Evolutionary conservation across 768 basidiomycete genomes (phyloP).

Genomic region (Punctularia strigosozonata): DNA sequence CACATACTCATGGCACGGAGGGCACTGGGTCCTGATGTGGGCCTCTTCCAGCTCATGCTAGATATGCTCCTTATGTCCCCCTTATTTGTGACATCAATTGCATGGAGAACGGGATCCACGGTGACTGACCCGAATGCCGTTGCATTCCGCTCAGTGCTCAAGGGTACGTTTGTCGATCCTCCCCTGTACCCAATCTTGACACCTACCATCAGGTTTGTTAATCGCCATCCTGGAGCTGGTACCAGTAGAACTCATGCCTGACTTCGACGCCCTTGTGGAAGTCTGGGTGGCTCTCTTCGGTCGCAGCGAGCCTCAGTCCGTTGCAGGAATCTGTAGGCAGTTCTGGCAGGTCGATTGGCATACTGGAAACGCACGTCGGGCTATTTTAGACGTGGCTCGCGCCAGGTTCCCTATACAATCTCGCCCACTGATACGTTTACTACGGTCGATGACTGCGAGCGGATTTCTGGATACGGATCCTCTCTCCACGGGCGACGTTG

Average conservation of each 20-base stretch:
- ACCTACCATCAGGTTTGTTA: conserved; percentile 47
- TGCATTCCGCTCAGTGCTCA: conserved; percentile 71
- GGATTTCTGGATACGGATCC: conserved; percentile 72
- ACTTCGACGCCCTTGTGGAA: conserved; percentile 59
- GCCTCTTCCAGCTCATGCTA: conserved; percentile 45
- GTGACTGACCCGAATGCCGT: conserved; percentile 69
- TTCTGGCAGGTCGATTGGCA: conserved; percentile 79
- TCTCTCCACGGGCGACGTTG: conserved; percentile 40
- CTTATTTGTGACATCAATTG: conserved; percentile 61
- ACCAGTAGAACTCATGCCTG: conserved; percentile 65
- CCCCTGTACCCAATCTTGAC: conserved; percentile 1
- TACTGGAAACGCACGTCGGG: conserved; percentile 53
- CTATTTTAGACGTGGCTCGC: conserved; percentile 73
- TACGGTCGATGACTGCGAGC: conserved; percentile 65
- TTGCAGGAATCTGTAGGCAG: conserved; percentile 61
- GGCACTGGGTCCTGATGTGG: conserved; percentile 45
- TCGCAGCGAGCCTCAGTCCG: conserved; percentile 51
- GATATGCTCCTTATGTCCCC: conserved; percentile 58
- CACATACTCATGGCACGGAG: conserved; percentile 47
- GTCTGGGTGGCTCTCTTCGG: conserved; percentile 77
- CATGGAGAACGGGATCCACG: conserved; percentile 57
- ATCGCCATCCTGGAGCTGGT: conserved; percentile 65
- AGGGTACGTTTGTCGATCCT: conserved; percentile 38
- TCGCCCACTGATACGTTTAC: conserved; percentile 53
- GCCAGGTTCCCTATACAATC: conserved; percentile 78